Evolutionary conservation across 371 early-diverging fungal species (phyloP).

Genomic region (Coemansia sp.): DNA sequence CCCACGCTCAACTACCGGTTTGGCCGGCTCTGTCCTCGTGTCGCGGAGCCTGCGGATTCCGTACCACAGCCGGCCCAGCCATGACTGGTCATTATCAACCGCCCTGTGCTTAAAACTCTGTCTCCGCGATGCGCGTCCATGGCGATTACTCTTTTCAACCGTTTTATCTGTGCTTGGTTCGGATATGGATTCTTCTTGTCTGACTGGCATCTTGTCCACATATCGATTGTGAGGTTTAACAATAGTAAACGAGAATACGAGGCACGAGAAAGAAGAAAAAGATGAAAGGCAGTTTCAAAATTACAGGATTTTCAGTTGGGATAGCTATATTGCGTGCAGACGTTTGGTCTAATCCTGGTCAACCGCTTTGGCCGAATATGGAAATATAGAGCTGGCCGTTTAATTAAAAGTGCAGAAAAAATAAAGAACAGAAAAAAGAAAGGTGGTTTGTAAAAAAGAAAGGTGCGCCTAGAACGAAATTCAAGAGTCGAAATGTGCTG

Average conservation of each 20-base stretch:
- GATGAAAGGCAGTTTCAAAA: background rate
- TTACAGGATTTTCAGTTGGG: too few relatives aligned
- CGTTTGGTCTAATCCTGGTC: too few relatives aligned
- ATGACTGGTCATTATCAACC: background rate
- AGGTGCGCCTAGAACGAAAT: too few relatives aligned
- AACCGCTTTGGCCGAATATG: too few relatives aligned
- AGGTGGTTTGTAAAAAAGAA: too few relatives aligned
- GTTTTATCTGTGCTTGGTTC: background rate
- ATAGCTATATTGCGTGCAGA: too few relatives aligned
- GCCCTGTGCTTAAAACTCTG: background rate
- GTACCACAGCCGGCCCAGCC: conserved; percentile 29
- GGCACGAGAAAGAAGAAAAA: background rate
- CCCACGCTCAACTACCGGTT: conserved; percentile 21
- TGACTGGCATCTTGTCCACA: conserved; percentile 23
- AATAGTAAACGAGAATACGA: background rate
- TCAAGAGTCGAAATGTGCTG: too few relatives aligned
- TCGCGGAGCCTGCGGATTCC: conserved; percentile 24
- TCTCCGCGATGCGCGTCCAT: background rate
- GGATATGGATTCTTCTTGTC: conserved; percentile 2
- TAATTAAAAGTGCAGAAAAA: too few relatives aligned
- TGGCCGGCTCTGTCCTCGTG: background rate
- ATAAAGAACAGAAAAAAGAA: too few relatives aligned
- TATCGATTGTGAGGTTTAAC: background rate
- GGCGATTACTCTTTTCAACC: background rate
- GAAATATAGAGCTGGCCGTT: too few relatives aligned